A percentile compares a stretch with the other conserved stretches of the same genome.
phyloP scores from a whole-genome alignment of 441 rosid species.

The Populus hybrid region DNA sequence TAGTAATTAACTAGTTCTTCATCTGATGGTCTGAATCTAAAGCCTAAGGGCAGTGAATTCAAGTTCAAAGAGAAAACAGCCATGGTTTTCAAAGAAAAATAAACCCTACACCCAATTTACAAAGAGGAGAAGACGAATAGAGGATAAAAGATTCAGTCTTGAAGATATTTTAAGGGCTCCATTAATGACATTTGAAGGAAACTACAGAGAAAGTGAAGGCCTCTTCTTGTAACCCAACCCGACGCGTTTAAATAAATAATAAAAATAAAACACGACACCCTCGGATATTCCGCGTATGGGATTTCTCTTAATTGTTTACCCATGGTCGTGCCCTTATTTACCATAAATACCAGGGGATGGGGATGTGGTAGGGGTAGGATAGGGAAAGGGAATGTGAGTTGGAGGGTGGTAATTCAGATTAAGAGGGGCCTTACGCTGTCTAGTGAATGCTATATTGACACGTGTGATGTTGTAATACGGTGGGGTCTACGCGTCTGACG shows the following conservation, averaged over 20 bases:
- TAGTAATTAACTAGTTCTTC: slow-evolving; percentile 48
- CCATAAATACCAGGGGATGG: neutral
- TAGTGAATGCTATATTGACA: neutral
- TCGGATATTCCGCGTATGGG: slow-evolving; percentile 13
- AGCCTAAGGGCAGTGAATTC: slow-evolving; percentile 44
- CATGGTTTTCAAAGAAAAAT: slow-evolving; percentile 12
- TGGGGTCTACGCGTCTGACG: slow-evolving; percentile 5
- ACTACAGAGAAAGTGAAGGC: slow-evolving; percentile 8
- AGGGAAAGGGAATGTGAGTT: neutral
- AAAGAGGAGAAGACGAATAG: neutral
- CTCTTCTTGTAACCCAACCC: neutral
- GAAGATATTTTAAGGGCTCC: neutral
- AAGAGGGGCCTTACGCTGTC: neutral
- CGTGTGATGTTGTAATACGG: neutral
- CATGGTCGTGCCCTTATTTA: neutral
- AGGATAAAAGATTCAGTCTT: neutral
- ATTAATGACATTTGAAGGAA: neutral
- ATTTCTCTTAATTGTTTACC: neutral
- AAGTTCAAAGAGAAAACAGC: slow-evolving; percentile 18
- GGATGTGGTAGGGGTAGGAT: neutral
- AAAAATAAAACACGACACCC: neutral
- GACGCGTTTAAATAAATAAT: neutral
- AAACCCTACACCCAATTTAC: neutral
- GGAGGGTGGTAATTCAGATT: neutral
- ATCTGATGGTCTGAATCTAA: slow-evolving; percentile 50